These are phyloP conservation scores for Penicillium diatomitis DNA, from an alignment of 495 filamentous ascomycete species.

Conservation along the genomic window DNA sequence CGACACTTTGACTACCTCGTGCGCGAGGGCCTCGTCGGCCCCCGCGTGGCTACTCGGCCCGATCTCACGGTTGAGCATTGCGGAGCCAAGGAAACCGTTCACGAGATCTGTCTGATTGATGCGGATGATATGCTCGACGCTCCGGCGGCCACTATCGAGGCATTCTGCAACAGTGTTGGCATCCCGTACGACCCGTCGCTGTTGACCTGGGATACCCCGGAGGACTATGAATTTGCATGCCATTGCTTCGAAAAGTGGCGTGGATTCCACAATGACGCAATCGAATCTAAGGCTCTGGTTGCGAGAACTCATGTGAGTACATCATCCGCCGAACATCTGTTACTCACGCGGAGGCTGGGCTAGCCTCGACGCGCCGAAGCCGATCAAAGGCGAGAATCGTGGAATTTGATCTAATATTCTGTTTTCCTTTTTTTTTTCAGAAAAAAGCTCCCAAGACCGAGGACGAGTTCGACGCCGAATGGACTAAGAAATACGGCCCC, in stretches of 20 bases:
- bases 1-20: slow-evolving; percentile 75
- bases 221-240: slow-evolving; percentile 52
- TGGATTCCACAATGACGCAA: slow-evolving; percentile 92
- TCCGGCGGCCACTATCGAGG: slow-evolving; percentile 60
- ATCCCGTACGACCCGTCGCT: slow-evolving; percentile 62
- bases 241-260: slow-evolving; percentile 89
- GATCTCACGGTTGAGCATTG: slow-evolving; percentile 11
- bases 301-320: slow-evolving; percentile 62
- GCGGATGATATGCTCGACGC: slow-evolving; percentile 88
- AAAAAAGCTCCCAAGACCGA: slow-evolving; percentile 51
- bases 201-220: slow-evolving; percentile 73
- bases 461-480: slow-evolving; percentile 67
- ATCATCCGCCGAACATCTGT: not conserved
- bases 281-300: slow-evolving; percentile 64
- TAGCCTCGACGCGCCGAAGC: too few relatives aligned
- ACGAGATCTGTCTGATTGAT: slow-evolving; percentile 81
- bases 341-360: not conserved
- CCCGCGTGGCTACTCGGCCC: slow-evolving; percentile 42
- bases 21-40: slow-evolving; percentile 51
- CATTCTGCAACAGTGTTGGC: slow-evolving; percentile 70
- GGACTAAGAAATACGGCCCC: slow-evolving; percentile 73
- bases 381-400: too few relatives aligned
- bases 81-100: slow-evolving; percentile 11
- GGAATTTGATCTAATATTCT: too few relatives aligned
- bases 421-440: slow-evolving; percentile 13